phyloP scores from a whole-genome alignment of 257 asterid genomes.

The Eucommia ulmoides region DNA sequence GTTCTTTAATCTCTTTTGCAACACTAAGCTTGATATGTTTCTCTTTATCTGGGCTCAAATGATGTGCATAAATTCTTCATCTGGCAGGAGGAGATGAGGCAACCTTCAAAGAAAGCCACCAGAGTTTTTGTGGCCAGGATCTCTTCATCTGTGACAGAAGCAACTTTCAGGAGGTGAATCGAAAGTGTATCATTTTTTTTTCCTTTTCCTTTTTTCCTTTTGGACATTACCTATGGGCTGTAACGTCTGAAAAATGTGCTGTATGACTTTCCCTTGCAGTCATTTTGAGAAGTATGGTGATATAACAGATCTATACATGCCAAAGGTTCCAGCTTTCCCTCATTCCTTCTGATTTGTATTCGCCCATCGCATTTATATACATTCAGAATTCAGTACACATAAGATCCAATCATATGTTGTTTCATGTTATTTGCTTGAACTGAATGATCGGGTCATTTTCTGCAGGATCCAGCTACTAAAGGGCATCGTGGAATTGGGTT shows the following conservation, averaged over 20 bases:
- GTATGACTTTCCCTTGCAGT: slow-evolving; percentile 38
- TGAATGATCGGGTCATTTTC: slow-evolving; percentile 5
- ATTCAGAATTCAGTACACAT: neutral
- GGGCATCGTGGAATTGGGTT: slow-evolving; percentile 99
- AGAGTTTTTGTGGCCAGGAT: slow-evolving; percentile 95
- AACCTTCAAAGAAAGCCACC: slow-evolving; percentile 82
- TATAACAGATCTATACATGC: slow-evolving; percentile 91
- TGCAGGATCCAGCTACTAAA: slow-evolving; percentile 77
- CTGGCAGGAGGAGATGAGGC: slow-evolving; percentile 88
- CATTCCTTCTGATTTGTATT: slow-evolving; percentile 4
- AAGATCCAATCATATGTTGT: neutral
- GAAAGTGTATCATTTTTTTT: too few relatives aligned
- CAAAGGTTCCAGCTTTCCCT: slow-evolving; percentile 76
- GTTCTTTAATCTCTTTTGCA: too few relatives aligned
- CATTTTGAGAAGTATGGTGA: slow-evolving; percentile 90
- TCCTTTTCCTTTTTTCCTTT: too few relatives aligned
- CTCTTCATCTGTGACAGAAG: slow-evolving; percentile 76
- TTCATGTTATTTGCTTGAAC: neutral
- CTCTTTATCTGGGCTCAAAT: too few relatives aligned
- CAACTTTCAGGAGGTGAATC: slow-evolving; percentile 69
- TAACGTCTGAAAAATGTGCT: too few relatives aligned
- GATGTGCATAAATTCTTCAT: too few relatives aligned
- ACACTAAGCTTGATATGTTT: too few relatives aligned
- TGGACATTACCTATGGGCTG: too few relatives aligned
- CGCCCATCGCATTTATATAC: neutral